Conservation (phyloP, 1,139 yeast species). For the Taiozyma sp. region DNA sequence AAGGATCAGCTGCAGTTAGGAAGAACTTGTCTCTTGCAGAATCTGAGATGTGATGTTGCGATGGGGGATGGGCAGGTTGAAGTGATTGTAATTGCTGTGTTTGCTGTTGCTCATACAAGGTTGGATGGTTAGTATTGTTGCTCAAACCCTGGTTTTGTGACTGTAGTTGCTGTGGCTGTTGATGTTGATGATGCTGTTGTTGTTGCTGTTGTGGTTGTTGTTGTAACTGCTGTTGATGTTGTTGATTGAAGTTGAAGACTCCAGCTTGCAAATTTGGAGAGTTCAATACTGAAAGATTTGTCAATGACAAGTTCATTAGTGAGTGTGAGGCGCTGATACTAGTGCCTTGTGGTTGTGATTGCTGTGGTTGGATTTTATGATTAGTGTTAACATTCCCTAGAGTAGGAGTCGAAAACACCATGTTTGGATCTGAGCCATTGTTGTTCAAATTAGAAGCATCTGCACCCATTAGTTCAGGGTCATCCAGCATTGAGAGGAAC, state of each 20-base stretch:
- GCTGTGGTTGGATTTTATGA: neutral
- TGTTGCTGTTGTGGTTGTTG: slow-evolving; percentile 2
- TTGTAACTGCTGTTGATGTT: slow-evolving; percentile 5
- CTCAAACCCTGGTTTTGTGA: neutral
- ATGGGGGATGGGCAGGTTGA: slow-evolving; percentile 10
- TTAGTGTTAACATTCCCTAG: neutral
- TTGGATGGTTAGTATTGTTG: neutral
- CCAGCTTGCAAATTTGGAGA: slow-evolving; percentile 16
- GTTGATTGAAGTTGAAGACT: slow-evolving; percentile 6
- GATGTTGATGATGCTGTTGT: slow-evolving; percentile 1
- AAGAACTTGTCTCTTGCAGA: slow-evolving; percentile 92
- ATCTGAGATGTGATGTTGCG: slow-evolving; percentile 44
- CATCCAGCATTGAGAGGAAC: slow-evolving; percentile 85
- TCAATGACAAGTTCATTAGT: slow-evolving; percentile 20
- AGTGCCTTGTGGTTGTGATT: neutral
- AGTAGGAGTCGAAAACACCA: neutral
- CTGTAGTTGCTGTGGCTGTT: slow-evolving; percentile 3
- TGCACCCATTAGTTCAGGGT: slow-evolving; percentile 37
- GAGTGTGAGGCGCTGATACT: slow-evolving; percentile 15
- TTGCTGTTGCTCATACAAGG: slow-evolving; percentile 1
- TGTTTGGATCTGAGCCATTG: neutral
- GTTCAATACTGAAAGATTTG: slow-evolving; percentile 17
- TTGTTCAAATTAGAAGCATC: neutral
- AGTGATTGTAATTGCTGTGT: slow-evolving; percentile 11
- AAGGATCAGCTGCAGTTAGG: slow-evolving; percentile 95